phyloP scores from a whole-genome alignment of 192 early-diverging fungal genomes.

The Coemansia sp. region DNA sequence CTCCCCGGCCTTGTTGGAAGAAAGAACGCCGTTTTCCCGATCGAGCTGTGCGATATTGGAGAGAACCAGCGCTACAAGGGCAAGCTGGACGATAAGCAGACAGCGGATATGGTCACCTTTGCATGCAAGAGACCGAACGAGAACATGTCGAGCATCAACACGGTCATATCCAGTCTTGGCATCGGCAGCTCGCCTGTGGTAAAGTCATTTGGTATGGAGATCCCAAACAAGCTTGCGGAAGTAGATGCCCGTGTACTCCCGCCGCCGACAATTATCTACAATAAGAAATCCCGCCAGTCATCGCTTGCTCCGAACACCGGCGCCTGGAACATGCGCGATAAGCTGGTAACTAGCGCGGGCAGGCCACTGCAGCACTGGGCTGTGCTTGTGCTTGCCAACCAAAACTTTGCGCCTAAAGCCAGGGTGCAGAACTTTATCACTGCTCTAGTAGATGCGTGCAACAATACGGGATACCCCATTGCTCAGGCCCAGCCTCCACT shows the following conservation, averaged over 20 bases:
- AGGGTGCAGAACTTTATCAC: conserved; percentile 72
- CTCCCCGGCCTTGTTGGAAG: conserved; percentile 80
- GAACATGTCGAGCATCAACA: conserved; percentile 77
- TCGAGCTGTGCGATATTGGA: conserved; percentile 86
- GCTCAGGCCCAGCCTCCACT: conserved; percentile 50
- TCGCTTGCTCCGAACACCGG: conserved; percentile 64
- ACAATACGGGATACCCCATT: conserved; percentile 69
- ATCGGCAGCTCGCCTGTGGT: conserved; percentile 72
- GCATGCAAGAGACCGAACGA: conserved; percentile 81
- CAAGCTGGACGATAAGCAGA: conserved; percentile 82
- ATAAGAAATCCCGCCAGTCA: conserved; percentile 47
- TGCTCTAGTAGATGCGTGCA: conserved; percentile 68
- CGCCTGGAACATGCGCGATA: conserved; percentile 86
- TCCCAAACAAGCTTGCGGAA: conserved; percentile 64
- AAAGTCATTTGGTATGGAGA: conserved; percentile 69
- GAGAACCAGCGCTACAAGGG: conserved; percentile 80
- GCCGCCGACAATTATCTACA: conserved; percentile 74
- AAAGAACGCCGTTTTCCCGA: conserved; percentile 72
- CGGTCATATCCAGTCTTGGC: conserved; percentile 65
- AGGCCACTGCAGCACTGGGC: conserved; percentile 75
- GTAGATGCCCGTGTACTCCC: conserved; percentile 78
- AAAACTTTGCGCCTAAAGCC: conserved; percentile 52
- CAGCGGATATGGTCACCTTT: conserved; percentile 93
- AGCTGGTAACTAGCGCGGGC: conserved; percentile 68
- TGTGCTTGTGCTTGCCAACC: conserved; percentile 73